These are phyloP conservation scores for Purshia tridentata DNA, from an alignment of 306 rosid genomes.

Conservation along the genomic window DNA sequence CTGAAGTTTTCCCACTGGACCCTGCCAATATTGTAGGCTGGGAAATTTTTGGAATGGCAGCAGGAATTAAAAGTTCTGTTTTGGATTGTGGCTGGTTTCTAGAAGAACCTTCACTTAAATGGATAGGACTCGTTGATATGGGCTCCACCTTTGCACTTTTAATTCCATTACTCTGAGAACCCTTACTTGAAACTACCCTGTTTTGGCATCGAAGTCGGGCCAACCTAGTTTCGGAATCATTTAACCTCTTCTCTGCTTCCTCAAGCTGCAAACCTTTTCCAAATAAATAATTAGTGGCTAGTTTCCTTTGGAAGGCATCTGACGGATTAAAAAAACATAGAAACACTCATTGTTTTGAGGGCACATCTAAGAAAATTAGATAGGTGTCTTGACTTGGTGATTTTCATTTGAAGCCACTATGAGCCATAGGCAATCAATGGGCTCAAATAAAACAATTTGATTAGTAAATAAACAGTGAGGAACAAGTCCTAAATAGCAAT, in stretches of 20 bases:
- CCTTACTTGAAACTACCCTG: slow-evolving; percentile 31
- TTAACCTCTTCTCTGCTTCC: slow-evolving; percentile 68
- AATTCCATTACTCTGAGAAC: slow-evolving; percentile 22
- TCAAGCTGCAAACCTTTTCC: slow-evolving; percentile 56
- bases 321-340: neutral
- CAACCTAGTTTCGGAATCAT: slow-evolving; percentile 63
- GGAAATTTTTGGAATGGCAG: slow-evolving; percentile 50
- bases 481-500: neutral
- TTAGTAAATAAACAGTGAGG: neutral
- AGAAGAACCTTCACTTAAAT: slow-evolving; percentile 36
- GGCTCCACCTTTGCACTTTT: slow-evolving; percentile 56
- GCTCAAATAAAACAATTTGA: neutral
- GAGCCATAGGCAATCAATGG: neutral
- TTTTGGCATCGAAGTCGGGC: slow-evolving; percentile 66
- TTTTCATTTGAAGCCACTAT: neutral
- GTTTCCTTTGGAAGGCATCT: neutral
- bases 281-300: slow-evolving; percentile 27
- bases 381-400: neutral
- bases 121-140: slow-evolving; percentile 53
- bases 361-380: neutral
- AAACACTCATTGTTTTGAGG: neutral
- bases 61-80: slow-evolving; percentile 72
- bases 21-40: slow-evolving; percentile 34
- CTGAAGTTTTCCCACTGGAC: slow-evolving; percentile 40
- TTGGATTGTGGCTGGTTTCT: slow-evolving; percentile 42